These are phyloP conservation scores for Exserohilum turcica DNA, from an alignment of 2,329 filamentous ascomycete genomes.

Conservation along the genomic window DNA sequence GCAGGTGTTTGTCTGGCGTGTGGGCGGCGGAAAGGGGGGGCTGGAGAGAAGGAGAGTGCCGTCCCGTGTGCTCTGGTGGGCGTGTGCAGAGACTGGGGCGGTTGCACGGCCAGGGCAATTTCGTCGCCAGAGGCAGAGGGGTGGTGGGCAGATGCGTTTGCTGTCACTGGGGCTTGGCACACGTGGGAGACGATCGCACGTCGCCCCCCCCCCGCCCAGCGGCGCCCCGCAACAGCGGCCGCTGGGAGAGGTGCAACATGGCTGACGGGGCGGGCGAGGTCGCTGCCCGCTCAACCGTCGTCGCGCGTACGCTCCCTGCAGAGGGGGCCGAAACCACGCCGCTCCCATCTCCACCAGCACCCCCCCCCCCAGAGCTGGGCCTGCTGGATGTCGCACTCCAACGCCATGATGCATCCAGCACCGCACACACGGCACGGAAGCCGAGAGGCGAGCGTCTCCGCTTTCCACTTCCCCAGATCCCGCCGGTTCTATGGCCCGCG, in stretches of 20 bases:
- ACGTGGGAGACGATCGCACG: constrained; percentile 17
- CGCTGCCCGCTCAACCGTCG: neutral
- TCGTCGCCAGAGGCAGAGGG: neutral
- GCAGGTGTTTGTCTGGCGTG: neutral
- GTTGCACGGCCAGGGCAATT: constrained; percentile 1
- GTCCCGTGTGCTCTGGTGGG: neutral
- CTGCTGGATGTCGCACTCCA: neutral
- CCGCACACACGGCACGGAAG: constrained; percentile 9
- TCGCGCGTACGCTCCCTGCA: neutral
- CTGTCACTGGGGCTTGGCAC: constrained; percentile 15
- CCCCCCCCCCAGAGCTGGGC: neutral
- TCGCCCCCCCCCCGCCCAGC: constrained; percentile 13
- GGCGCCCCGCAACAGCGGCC: constrained; percentile 8
- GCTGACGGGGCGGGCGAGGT: neutral
- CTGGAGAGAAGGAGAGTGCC: neutral
- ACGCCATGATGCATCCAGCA: neutral
- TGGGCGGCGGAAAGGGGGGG: neutral
- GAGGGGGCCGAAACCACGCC: constrained; percentile 1
- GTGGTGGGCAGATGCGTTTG: neutral
- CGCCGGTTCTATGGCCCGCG: constrained; percentile 16
- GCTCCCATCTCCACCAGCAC: constrained; percentile 1
- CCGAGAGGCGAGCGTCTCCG: constrained; percentile 13
- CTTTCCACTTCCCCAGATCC: constrained; percentile 22
- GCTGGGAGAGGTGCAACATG: constrained; percentile 5
- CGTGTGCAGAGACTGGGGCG: constrained; percentile 1